Conservation (phyloP, 2,329 filamentous ascomycete species). For the Byssochlamys sp. region DNA sequence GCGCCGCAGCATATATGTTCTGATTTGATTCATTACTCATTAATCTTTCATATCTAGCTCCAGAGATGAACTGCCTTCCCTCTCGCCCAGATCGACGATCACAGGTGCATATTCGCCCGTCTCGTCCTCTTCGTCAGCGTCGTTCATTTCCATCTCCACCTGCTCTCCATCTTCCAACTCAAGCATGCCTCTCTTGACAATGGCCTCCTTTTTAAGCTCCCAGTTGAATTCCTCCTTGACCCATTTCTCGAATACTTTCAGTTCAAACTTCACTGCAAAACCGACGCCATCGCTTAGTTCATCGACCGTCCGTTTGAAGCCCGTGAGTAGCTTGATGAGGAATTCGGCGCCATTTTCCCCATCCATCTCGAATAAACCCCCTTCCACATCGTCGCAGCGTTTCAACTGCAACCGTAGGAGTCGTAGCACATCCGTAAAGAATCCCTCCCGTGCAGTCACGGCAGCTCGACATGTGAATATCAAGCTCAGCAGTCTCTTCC, state of each 20-base stretch:
- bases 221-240: slow-evolving; percentile 48
- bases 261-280: slow-evolving; percentile 39
- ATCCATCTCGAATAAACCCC: slow-evolving; percentile 51
- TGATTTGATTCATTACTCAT: slow-evolving; percentile 2
- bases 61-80: not conserved
- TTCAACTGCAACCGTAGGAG: slow-evolving; percentile 45
- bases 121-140: slow-evolving; percentile 52
- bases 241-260: slow-evolving; percentile 47
- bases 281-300: slow-evolving; percentile 31
- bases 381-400: slow-evolving; percentile 51
- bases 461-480: slow-evolving; percentile 49
- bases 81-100: slow-evolving; percentile 42
- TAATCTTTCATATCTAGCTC: slow-evolving; percentile 3
- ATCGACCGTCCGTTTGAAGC: slow-evolving; percentile 44
- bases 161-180: slow-evolving; percentile 55
- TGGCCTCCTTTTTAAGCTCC: slow-evolving; percentile 44
- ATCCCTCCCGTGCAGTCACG: slow-evolving; percentile 36
- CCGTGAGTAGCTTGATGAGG: slow-evolving; percentile 43
- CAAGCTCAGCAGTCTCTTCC: slow-evolving; percentile 50
- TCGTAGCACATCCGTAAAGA: slow-evolving; percentile 45
- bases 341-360: slow-evolving; percentile 44
- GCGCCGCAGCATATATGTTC: not conserved
- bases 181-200: slow-evolving; percentile 49
- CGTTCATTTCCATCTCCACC: slow-evolving; percentile 49
- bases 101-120: slow-evolving; percentile 55